Evolutionary conservation across 805 yeast species (phyloP).

Genomic region (Kluyveromyces aestuarii): DNA sequence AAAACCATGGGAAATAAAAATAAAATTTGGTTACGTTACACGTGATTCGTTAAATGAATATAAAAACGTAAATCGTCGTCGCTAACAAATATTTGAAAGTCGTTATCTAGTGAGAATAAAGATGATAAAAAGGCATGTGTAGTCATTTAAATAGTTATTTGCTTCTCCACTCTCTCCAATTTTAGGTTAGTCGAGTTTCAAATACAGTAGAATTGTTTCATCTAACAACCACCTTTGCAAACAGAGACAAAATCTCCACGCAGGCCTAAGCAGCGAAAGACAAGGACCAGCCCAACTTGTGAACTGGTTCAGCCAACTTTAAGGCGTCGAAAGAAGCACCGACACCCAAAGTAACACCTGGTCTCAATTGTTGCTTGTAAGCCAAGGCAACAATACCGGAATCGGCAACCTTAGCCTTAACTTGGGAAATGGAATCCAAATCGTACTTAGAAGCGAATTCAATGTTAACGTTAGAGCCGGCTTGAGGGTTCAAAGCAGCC

Average conservation of each 20-base stretch:
- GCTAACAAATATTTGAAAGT: not conserved
- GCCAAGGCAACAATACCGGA: constrained; percentile 89
- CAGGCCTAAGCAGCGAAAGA: constrained; percentile 72
- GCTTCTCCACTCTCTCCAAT: not conserved
- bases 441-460: constrained; percentile 95
- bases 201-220: not conserved
- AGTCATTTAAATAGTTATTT: not conserved
- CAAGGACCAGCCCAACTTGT: constrained; percentile 93
- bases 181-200: not conserved
- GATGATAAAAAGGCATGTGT: not conserved
- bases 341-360: constrained; percentile 92
- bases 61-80: not conserved
- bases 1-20: not conserved
- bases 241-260: not conserved
- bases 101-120: not conserved
- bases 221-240: not conserved
- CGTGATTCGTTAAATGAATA: not conserved
- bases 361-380: constrained; percentile 90
- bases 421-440: constrained; percentile 79
- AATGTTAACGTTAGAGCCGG: constrained; percentile 67
- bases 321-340: constrained; percentile 96
- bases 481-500: constrained; percentile 87
- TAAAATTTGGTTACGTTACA: not conserved
- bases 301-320: constrained; percentile 92
- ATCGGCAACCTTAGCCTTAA: constrained; percentile 96